Evolutionary conservation across 345 rosid genomes (phyloP).

Genomic region (Salix viminalis): DNA sequence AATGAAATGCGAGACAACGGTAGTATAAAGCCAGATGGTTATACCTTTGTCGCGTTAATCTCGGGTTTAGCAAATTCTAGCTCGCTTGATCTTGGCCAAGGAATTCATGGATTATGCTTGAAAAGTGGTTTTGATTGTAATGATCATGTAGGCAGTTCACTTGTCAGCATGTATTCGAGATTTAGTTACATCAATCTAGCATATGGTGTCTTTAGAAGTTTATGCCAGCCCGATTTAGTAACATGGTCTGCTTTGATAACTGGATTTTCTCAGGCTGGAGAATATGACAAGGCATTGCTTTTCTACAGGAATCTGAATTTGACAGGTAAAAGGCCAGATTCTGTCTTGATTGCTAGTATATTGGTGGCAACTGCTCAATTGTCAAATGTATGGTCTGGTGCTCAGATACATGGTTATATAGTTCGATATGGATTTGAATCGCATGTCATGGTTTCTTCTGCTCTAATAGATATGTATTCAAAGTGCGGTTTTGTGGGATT

Average conservation of each 20-base stretch:
- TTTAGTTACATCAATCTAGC: constrained; percentile 57
- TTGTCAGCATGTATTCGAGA: constrained; percentile 72
- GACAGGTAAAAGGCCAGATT: constrained; percentile 53
- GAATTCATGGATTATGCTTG: constrained; percentile 66
- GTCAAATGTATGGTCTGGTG: constrained; percentile 48
- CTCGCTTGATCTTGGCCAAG: constrained; percentile 43
- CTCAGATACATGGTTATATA: constrained; percentile 52
- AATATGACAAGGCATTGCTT: constrained; percentile 45
- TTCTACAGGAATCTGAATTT: constrained; percentile 42
- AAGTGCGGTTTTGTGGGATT: constrained; percentile 63
- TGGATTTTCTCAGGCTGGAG: constrained; percentile 57
- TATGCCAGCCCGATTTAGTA: constrained; percentile 63
- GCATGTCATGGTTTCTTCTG: constrained; percentile 58
- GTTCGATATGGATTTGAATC: constrained; percentile 54
- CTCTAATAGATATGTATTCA: constrained; percentile 71
- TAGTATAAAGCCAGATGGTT: constrained; percentile 51
- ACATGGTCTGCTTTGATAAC: constrained; percentile 73
- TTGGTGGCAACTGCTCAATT: constrained; percentile 58
- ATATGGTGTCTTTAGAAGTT: constrained; percentile 37
- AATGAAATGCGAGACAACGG: constrained; percentile 45
- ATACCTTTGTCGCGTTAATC: constrained; percentile 57
- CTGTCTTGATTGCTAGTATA: constrained; percentile 49
- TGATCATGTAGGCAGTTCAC: constrained; percentile 55
- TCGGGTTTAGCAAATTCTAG: constrained; percentile 47
- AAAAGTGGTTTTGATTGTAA: constrained; percentile 51